Conservation (phyloP, 805 yeast species). For the Barnettozyma populi region DNA sequence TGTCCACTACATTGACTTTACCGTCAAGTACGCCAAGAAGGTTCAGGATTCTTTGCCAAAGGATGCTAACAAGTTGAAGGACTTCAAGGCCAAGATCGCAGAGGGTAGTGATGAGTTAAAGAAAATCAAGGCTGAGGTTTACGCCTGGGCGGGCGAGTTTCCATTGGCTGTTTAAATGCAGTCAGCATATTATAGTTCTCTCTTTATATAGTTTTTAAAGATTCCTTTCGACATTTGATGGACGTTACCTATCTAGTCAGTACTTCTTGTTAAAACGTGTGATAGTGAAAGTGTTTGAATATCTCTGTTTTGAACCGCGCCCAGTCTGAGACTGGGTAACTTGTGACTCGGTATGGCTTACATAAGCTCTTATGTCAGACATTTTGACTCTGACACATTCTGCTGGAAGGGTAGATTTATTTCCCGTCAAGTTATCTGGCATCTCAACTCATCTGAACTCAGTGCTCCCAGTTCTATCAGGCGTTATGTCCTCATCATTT, state of each 20-base stretch:
- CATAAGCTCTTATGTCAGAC: too few relatives aligned
- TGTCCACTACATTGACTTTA: constrained; percentile 72
- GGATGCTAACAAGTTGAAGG: constrained; percentile 93
- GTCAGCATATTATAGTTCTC: not conserved
- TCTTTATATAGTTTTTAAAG: not conserved
- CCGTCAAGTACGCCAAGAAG: constrained; percentile 52
- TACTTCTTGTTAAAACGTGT: too few relatives aligned
- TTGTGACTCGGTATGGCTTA: too few relatives aligned
- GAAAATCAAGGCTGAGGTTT: constrained; percentile 69
- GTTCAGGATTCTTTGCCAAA: constrained; percentile 78
- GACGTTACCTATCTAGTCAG: not conserved
- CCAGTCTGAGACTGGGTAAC: too few relatives aligned
- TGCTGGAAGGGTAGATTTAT: too few relatives aligned
- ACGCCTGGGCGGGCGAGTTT: constrained; percentile 86
- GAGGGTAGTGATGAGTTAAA: constrained; percentile 66
- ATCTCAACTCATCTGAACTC: too few relatives aligned
- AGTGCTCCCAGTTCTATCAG: too few relatives aligned
- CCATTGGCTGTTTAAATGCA: constrained; percentile 52
- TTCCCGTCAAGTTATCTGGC: too few relatives aligned
- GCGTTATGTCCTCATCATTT: not conserved
- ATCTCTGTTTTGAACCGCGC: too few relatives aligned
- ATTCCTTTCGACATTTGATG: not conserved
- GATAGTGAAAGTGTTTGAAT: too few relatives aligned
- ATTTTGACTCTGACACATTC: too few relatives aligned
- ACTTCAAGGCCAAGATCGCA: constrained; percentile 80